These are phyloP conservation scores for Drechslera avenae DNA, from an alignment of 2,329 filamentous ascomycete species.

Conservation along the genomic window DNA sequence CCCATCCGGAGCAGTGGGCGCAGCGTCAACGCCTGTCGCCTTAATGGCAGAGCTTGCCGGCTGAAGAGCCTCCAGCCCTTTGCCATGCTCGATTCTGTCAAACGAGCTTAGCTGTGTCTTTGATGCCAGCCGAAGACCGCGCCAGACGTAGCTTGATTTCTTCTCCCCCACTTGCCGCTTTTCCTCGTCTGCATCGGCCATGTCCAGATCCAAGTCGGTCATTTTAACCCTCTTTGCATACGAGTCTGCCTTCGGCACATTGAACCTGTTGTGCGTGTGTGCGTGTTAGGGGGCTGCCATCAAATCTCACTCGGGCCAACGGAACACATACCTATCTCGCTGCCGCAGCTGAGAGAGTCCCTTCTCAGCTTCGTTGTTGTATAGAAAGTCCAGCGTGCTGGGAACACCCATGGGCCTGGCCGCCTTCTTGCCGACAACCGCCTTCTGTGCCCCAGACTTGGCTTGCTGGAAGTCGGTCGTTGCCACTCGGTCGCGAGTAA, in stretches of 20 bases:
- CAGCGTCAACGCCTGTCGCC: slow-evolving; percentile 42
- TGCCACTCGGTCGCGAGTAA: slow-evolving; percentile 75
- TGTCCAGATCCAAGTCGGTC: slow-evolving; percentile 85
- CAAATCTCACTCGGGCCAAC: slow-evolving; percentile 28
- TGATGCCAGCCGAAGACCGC: slow-evolving; percentile 80
- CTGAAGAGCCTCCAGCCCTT: slow-evolving; percentile 64
- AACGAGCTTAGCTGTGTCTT: slow-evolving; percentile 75
- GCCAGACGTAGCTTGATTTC: slow-evolving; percentile 90
- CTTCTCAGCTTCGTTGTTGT: slow-evolving; percentile 64
- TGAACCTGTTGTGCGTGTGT: slow-evolving; percentile 60
- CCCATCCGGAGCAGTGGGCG: slow-evolving; percentile 42
- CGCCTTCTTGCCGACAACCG: slow-evolving; percentile 70
- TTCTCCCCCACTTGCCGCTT: slow-evolving; percentile 65
- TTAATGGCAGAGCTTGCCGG: slow-evolving; percentile 42
- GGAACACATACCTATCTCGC: slow-evolving; percentile 54
- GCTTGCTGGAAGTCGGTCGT: slow-evolving; percentile 72
- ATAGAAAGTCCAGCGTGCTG: slow-evolving; percentile 66
- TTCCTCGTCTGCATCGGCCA: slow-evolving; percentile 70
- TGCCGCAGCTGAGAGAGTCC: slow-evolving; percentile 74
- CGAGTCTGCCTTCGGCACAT: slow-evolving; percentile 69
- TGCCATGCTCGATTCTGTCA: slow-evolving; percentile 80
- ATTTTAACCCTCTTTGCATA: slow-evolving; percentile 76
- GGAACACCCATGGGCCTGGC: slow-evolving; percentile 57
- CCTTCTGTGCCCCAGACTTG: slow-evolving; percentile 67
- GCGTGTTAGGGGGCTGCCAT: slow-evolving; percentile 34